phyloP scores from a whole-genome alignment of 2,329 filamentous ascomycete genomes.

The Cladosporium sp. region DNA sequence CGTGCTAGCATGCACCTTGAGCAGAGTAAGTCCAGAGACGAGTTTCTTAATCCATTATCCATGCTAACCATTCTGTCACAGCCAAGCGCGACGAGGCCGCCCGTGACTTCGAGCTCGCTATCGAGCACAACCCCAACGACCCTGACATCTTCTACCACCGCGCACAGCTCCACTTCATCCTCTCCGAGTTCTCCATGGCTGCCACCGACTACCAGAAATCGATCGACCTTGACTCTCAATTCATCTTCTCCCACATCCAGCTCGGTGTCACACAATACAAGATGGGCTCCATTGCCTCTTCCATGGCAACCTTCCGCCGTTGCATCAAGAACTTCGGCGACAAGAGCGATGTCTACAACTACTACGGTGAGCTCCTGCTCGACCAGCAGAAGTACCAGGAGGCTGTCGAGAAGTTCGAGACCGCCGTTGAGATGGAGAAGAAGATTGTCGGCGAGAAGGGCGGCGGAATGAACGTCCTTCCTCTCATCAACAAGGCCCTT shows the following conservation, averaged over 20 bases:
- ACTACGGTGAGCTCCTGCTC: conserved; percentile 93
- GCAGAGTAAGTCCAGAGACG: conserved; percentile 59
- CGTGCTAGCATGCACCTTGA: conserved; percentile 97
- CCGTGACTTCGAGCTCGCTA: conserved; percentile 79
- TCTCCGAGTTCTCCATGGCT: conserved; percentile 85
- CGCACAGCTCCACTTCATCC: conserved; percentile 96
- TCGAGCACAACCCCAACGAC: conserved; percentile 79
- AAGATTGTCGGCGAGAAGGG: conserved; percentile 67
- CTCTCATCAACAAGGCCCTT: conserved; percentile 96
- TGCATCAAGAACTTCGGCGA: conserved; percentile 98
- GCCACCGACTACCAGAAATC: conserved; percentile 99
- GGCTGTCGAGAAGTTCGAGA: conserved; percentile 96
- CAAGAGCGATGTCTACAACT: conserved; percentile 98
- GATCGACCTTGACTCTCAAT: conserved; percentile 89
- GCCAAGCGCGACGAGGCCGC: conserved; percentile 82
- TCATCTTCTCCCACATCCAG: conserved; percentile 99
- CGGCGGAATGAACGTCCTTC: conserved; percentile 93
- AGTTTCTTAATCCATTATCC: conserved; percentile 20
- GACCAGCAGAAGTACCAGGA: conserved; percentile 95
- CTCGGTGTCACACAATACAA: conserved; percentile 99
- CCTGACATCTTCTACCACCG: conserved; percentile 99
- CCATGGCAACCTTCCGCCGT: conserved; percentile 95
- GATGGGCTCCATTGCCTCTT: conserved; percentile 96
- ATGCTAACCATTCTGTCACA: conserved; percentile 29
- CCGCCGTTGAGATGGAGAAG: conserved; percentile 98